Base-by-base conservation (phyloP, 2,329 filamentous ascomycete species). In the Fusarium pseudocircinatum region DNA sequence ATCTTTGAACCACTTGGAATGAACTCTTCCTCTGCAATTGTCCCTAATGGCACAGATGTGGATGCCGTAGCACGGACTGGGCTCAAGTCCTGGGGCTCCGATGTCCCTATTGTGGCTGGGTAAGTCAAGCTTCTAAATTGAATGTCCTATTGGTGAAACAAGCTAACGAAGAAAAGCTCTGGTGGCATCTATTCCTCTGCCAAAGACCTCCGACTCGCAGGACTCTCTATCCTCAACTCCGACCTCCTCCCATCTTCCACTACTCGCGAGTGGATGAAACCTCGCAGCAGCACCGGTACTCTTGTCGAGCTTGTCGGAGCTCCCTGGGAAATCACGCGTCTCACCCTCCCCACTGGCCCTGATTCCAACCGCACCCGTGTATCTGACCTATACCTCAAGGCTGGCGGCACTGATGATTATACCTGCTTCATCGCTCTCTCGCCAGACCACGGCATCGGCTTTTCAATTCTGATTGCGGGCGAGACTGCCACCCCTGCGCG, bases 401-500 rank as follows among this genome's bases (percentile, higher is more conserved):
- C 61, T 2, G 73, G 73, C 1, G 73, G 74, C 4, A 75, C 66
- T 0, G 12, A 11, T 3, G 68, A 61, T 4, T 76, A 74, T 14
- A 69, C 70, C 4, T 61, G 59, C 2, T 57, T 65, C 0, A 37
- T 75, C 6, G 69, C 63, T 4, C 50, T 75, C 4, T 66, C 74
- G 2, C 73, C 73, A 0, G 73, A 75, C 10, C 74, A 76, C 11
- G 73, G 73, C 3, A 46, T 75, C 8, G 73, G 73, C 10, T 80
- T 78, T 54, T 74, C 77, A 13, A 44, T 82, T 14, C 40, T 81
- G 22, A 47, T 77, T 5, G 79, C 78, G 3, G 78, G 80, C 0
- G 36, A 57, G 0, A 71, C 70, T 1, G 76, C 78, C 4, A 63
- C 75, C 12, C 14, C 49, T 1, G 75, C 62, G 2, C 69, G 70